A percentile compares a stretch with the other conserved stretches of the same genome.
phyloP scores from a whole-genome alignment of 1,284 basidiomycete species.

The Leccinum fallax region DNA sequence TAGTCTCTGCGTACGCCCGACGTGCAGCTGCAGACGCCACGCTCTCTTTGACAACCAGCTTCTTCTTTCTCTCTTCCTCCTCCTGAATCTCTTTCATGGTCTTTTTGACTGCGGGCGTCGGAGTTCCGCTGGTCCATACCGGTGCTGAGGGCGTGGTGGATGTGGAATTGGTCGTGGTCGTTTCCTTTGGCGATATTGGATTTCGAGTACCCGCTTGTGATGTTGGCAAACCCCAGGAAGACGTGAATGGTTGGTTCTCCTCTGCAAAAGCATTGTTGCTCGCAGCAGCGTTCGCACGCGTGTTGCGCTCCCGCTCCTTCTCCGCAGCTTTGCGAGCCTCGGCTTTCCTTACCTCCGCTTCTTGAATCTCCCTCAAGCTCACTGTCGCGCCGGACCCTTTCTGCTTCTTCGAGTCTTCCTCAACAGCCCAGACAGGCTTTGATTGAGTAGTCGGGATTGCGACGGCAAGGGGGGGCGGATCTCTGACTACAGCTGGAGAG shows the following conservation, averaged over 20 bases:
- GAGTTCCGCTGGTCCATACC: conserved; percentile 69
- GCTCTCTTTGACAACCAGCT: conserved; percentile 62
- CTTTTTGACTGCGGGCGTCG: conserved; percentile 72
- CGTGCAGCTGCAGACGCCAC: conserved; percentile 57
- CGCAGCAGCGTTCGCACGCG: conserved; percentile 49
- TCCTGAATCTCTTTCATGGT: conserved; percentile 99
- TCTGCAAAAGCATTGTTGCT: conserved; percentile 43
- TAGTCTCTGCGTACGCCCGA: conserved; percentile 80
- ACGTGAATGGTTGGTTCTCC: conserved; percentile 60
- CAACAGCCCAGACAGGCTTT: conserved; percentile 63
- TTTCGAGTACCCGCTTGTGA: conserved; percentile 65
- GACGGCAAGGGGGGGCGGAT: conserved; percentile 29
- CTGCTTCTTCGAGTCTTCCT: conserved; percentile 63
- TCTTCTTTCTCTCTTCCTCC: conserved; percentile 89
- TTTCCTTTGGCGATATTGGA: conserved; percentile 47
- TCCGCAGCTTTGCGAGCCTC: conserved; percentile 75
- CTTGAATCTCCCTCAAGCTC: conserved; percentile 93
- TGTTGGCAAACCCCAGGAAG: conserved; percentile 80
- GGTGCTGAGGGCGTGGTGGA: conserved; percentile 38
- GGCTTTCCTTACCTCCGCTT: conserved; percentile 83
- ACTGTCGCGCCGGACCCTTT: conserved; percentile 50
- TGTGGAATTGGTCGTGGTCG: conserved; percentile 39
- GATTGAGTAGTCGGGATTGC: conserved; percentile 32
- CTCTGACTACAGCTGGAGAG: conserved; percentile 20
- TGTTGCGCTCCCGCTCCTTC: conserved; percentile 62